These are phyloP conservation scores for Neurospora sublineolata DNA, from an alignment of 495 filamentous ascomycete species.

Conservation along the genomic window DNA sequence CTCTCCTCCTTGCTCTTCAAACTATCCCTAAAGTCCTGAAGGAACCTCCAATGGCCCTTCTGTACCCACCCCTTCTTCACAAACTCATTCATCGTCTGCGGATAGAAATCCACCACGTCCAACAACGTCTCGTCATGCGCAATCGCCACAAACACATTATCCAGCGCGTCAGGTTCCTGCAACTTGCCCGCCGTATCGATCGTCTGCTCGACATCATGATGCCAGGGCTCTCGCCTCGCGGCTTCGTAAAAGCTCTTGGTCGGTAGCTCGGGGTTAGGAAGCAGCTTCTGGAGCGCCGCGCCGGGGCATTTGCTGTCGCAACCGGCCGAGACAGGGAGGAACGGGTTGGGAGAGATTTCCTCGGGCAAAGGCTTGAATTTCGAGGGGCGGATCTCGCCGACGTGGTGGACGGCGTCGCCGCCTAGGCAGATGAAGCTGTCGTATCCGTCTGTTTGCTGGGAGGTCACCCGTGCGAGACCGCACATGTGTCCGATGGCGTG, in stretches of 20 bases:
- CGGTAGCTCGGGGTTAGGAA: conserved; percentile 10
- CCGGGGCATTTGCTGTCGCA: conserved; percentile 24
- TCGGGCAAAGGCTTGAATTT: conserved; percentile 36
- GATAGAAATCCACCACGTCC: conserved; percentile 40
- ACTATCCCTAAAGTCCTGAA: conserved; percentile 35
- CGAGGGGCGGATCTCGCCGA: conserved; percentile 42
- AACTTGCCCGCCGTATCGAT: conserved; percentile 31
- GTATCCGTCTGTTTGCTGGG: not conserved
- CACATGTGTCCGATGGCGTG: conserved; percentile 47
- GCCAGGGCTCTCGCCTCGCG: conserved; percentile 6
- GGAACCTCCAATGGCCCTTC: conserved; percentile 41
- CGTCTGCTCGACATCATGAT: conserved; percentile 16
- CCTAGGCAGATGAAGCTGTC: conserved; percentile 46
- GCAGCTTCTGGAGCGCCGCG: conserved; percentile 26
- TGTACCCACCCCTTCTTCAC: conserved; percentile 39
- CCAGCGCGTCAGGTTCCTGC: conserved; percentile 38
- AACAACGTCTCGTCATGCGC: conserved; percentile 41
- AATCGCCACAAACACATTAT: conserved; percentile 39
- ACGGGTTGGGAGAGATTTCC: conserved; percentile 30
- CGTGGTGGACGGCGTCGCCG: conserved; percentile 44
- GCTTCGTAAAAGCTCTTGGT: conserved; percentile 28
- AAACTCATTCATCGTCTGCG: conserved; percentile 39
- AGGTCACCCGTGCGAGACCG: conserved; percentile 41
- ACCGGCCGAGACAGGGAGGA: conserved; percentile 5
- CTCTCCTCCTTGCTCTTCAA: not conserved